Conservation (phyloP, 495 filamentous ascomycete species). For the Sordaria brevicollis region DNA sequence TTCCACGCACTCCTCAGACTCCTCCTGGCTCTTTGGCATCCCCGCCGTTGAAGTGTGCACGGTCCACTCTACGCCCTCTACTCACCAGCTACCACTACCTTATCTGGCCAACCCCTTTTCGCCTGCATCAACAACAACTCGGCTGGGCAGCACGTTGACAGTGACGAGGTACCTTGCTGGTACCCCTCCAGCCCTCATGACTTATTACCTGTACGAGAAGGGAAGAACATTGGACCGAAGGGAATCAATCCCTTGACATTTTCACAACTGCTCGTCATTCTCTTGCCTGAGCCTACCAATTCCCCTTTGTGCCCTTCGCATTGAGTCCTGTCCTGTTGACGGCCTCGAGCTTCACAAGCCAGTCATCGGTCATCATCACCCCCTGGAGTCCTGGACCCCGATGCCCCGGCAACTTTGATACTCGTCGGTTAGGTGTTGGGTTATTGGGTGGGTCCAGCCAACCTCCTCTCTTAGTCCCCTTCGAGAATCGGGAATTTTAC, state of each 20-base stretch:
- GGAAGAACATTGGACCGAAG: not conserved
- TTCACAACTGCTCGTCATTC: not conserved
- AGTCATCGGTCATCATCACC: too few relatives aligned
- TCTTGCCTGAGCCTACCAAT: not conserved
- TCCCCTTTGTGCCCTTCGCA: not conserved
- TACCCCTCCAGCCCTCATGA: not conserved
- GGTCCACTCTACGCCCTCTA: not conserved
- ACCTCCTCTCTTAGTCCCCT: too few relatives aligned
- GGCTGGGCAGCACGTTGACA: not conserved
- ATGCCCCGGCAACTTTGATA: not conserved
- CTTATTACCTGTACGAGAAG: not conserved
- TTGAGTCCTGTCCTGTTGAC: not conserved
- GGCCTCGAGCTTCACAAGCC: not conserved
- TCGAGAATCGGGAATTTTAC: too few relatives aligned
- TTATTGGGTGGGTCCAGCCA: too few relatives aligned
- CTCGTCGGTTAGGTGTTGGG: too few relatives aligned
- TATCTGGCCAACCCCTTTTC: not conserved
- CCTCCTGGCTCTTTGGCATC: not conserved
- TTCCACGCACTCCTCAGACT: not conserved
- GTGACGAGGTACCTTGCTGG: not conserved
- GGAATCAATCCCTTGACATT: not conserved
- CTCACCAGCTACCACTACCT: not conserved
- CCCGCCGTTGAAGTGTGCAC: not conserved
- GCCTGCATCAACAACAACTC: not conserved
- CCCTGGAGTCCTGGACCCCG: not conserved